Conservation (phyloP, 257 asterid genomes). For the Lycium barbarum region DNA sequence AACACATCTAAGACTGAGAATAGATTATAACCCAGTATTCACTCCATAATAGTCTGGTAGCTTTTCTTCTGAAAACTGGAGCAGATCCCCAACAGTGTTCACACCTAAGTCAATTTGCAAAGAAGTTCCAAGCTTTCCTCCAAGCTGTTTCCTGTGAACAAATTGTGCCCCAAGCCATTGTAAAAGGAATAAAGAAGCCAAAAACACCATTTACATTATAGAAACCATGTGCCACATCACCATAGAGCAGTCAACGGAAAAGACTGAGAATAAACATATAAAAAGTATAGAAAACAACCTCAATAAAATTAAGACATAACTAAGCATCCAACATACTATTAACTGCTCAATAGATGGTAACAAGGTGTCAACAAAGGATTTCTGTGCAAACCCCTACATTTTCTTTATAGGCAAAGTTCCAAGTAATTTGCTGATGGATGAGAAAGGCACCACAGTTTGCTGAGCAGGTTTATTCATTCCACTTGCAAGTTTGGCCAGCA, state of each 20-base stretch:
- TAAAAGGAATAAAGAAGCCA: constrained; percentile 26
- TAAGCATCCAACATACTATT: not conserved
- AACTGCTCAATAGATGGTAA: not conserved
- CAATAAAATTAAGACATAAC: not conserved
- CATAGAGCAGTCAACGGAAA: not conserved
- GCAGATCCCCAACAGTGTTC: constrained; percentile 86
- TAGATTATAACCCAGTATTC: constrained; percentile 82
- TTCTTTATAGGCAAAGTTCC: constrained; percentile 80
- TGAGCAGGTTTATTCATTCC: constrained; percentile 99
- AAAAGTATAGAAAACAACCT: constrained; percentile 2
- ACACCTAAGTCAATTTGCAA: constrained; percentile 79
- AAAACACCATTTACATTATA: constrained; percentile 1
- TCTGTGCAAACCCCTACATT: constrained; percentile 55
- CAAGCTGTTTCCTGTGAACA: constrained; percentile 90
- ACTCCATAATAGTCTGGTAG: constrained; percentile 85
- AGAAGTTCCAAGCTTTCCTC: constrained; percentile 95
- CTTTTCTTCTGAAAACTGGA: constrained; percentile 83
- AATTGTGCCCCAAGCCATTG: constrained; percentile 23
- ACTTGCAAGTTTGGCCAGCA: constrained; percentile 95
- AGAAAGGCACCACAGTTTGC: constrained; percentile 86
- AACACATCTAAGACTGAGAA: constrained; percentile 20
- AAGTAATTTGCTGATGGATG: constrained; percentile 73
- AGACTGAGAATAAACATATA: not conserved
- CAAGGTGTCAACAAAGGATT: constrained; percentile 19
- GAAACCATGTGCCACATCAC: constrained; percentile 9